A percentile compares a stretch with the other conserved stretches of the same genome.
phyloP scores from a whole-genome alignment of 164 flowering plant genomes.

The Dillenia suffruticosa region DNA sequence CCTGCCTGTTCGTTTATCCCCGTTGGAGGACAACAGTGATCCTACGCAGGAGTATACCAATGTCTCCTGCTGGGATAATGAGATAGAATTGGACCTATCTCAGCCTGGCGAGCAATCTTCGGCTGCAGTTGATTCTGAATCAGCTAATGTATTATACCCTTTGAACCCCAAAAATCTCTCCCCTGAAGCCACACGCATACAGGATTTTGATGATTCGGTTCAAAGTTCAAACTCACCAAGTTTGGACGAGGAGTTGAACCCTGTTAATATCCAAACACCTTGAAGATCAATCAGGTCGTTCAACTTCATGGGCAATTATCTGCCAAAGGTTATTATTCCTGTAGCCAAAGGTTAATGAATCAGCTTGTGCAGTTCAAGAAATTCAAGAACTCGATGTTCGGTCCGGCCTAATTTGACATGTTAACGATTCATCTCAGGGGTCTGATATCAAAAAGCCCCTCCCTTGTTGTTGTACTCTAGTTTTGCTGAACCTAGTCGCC shows the following conservation, averaged over 20 bases:
- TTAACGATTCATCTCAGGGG: too few species aligned
- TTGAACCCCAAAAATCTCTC: constrained; percentile 6
- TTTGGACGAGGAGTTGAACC: constrained; percentile 1
- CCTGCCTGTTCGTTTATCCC: not conserved
- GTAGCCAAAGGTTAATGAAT: constrained; percentile 14
- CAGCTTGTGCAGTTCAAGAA: constrained; percentile 3
- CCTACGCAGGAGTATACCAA: constrained; percentile 5
- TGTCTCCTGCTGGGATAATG: constrained; percentile 11
- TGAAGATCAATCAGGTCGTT: constrained; percentile 9
- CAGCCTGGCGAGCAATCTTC: not conserved
- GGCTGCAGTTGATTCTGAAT: constrained; percentile 15
- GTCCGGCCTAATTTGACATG: too few species aligned
- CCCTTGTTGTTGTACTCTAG: too few species aligned
- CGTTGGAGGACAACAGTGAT: not conserved
- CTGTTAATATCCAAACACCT: constrained; percentile 3
- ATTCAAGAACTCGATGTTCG: too few species aligned
- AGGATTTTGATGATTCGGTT: constrained; percentile 11
- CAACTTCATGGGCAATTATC: constrained; percentile 18
- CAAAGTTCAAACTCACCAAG: constrained; percentile 6
- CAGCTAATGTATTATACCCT: constrained; percentile 11
- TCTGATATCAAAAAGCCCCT: too few species aligned
- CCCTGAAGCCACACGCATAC: not conserved
- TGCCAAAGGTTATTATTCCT: constrained; percentile 25
- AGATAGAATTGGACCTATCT: not conserved
- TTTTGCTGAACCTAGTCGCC: too few species aligned